These are phyloP conservation scores for Umbelopsis sp. DNA, from an alignment of 371 early-diverging fungal genomes.

Conservation along the genomic window DNA sequence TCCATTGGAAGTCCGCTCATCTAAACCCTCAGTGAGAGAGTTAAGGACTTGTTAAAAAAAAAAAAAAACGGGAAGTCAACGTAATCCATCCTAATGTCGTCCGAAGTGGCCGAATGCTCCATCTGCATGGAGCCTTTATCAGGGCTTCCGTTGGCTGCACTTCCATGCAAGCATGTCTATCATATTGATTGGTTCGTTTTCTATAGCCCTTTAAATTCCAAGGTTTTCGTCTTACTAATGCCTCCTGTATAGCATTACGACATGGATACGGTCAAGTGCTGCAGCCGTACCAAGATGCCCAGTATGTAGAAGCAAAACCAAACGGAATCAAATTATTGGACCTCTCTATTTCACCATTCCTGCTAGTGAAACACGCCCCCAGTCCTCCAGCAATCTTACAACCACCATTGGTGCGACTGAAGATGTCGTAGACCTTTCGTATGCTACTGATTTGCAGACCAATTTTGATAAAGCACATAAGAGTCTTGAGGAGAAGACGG, in stretches of 20 bases:
- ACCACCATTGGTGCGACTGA: neutral
- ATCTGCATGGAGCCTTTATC: constrained; percentile 12
- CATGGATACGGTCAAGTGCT: constrained; percentile 3
- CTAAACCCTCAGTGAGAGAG: neutral
- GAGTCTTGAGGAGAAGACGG: neutral
- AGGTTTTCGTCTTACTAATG: neutral
- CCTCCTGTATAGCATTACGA: neutral
- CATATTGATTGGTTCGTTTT: constrained; percentile 1
- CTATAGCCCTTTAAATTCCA: neutral
- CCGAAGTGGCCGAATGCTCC: constrained; percentile 13
- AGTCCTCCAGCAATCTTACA: neutral
- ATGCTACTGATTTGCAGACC: constrained; percentile 7
- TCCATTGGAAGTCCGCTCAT: neutral
- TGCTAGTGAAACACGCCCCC: neutral
- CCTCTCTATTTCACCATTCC: constrained; percentile 8
- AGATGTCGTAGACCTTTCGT: constrained; percentile 10
- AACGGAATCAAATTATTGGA: neutral
- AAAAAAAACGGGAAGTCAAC: neutral
- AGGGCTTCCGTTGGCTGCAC: neutral
- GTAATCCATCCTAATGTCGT: neutral
- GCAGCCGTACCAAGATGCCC: constrained; percentile 5
- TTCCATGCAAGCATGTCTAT: constrained; percentile 7
- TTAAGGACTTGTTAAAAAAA: no score
- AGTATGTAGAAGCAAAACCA: neutral
- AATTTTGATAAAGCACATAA: neutral